Evolutionary conservation across 2,329 filamentous ascomycete genomes (phyloP), one percentile per base, ranked within the genome.

Genomic region (Chaetomium strumarium): DNA sequence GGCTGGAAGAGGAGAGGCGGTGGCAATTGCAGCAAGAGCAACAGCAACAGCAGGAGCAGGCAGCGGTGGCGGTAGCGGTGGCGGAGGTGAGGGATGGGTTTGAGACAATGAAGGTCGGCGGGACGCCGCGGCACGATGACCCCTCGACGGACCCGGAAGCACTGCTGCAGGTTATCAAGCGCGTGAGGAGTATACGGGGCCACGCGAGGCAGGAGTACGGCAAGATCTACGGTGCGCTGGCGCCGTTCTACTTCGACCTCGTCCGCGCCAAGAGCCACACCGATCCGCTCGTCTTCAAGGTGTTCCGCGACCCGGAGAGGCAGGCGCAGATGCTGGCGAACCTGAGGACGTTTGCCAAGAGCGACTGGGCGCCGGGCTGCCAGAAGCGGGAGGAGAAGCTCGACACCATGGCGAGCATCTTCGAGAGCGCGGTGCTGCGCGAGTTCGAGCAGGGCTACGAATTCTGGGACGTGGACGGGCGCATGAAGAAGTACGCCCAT

Each of bases 381-480:
- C 69, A 73, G 44, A 76, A 82, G 60, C 76, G 92, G 40, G 81
- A 87, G 62, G 82, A 86, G 56, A 88, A 85, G 64, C 73, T 99
- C 17, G 75, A 80, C 36, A 79, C 77, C 20, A 90, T 95, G 79
- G 81, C 85, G 59, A 79, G 79, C 36, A 84, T 93, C 54, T 99
- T 99, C 63, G 92, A 97, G 70, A 90, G 85, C 52, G 90, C 91
- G 3, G 91, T 95, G 3, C 72, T 96, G 47, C 81, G 87, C 45
- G 93, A 99, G 67, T 99, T 99, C 61, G 88, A 95, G 68, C 87
- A 93, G 64, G 93, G 90, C 4, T 95, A 95, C 60, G 89, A 93
- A 66, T 84, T 83, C 40, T 88, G 86, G 72, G 92, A 99, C 67
- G 83, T 95, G 49, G 87, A 95, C 59, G 90, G 89, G 2, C 79